These are phyloP conservation scores for Castanopsis chinensis DNA, from an alignment of 306 rosid species.

Conservation along the genomic window DNA sequence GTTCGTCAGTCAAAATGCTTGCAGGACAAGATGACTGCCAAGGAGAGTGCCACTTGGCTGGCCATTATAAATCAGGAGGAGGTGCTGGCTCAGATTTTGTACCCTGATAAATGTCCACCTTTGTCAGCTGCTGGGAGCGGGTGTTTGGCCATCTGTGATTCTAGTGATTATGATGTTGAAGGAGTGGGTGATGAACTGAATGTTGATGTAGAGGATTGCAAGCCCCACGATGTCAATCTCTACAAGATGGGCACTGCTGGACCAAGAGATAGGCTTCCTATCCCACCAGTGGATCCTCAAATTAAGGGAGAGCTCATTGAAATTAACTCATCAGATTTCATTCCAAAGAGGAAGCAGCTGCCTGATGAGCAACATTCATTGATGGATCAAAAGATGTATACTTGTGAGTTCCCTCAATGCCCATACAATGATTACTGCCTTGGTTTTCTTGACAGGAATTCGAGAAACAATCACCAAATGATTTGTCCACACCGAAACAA, in stretches of 20 bases:
- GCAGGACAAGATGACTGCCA: conserved; percentile 71
- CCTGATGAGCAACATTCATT: conserved; percentile 25
- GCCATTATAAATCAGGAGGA: conserved; percentile 61
- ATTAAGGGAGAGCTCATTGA: conserved; percentile 42
- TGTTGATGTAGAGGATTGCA: conserved; percentile 36
- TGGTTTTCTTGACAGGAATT: conserved; percentile 40
- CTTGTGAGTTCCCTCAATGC: conserved; percentile 41
- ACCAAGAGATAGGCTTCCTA: conserved; percentile 16
- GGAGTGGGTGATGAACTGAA: conserved; percentile 35
- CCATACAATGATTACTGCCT: conserved; percentile 31
- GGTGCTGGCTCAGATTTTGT: conserved; percentile 36
- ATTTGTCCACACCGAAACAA: conserved; percentile 32
- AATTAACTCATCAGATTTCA: conserved; percentile 21
- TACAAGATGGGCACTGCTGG: conserved; percentile 22
- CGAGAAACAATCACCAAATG: conserved; percentile 54
- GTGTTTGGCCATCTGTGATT: conserved; percentile 31
- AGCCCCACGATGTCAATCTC: conserved; percentile 28
- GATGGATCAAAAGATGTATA: conserved; percentile 34
- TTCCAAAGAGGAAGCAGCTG: conserved; percentile 37
- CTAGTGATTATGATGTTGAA: conserved; percentile 52
- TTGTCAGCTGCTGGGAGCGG: conserved; percentile 27
- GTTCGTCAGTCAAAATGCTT: conserved; percentile 53
- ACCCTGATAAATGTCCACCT: conserved; percentile 46
- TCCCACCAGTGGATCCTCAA: conserved; percentile 17
- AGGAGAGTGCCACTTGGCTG: conserved; percentile 63